phyloP scores from a whole-genome alignment of 768 basidiomycete genomes.

The Nidularia sp. region DNA sequence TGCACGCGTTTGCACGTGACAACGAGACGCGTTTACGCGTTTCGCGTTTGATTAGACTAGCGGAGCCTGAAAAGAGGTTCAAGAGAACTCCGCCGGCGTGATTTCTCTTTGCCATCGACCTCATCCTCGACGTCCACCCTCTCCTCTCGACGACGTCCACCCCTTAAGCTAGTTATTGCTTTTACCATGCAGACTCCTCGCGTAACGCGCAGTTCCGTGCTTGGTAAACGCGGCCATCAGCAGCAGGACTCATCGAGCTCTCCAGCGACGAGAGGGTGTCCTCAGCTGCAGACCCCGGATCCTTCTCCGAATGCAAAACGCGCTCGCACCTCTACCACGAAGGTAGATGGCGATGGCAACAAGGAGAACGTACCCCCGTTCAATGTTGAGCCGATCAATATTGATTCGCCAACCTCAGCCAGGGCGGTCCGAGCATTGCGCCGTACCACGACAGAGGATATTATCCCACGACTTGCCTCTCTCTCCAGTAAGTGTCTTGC shows the following conservation, averaged over 20 bases:
- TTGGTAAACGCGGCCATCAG: slow-evolving; percentile 47
- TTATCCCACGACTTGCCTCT: slow-evolving; percentile 37
- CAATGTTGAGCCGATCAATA: slow-evolving; percentile 27
- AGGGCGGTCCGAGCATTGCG: slow-evolving; percentile 36
- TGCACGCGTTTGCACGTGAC: background rate
- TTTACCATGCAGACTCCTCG: slow-evolving; percentile 36
- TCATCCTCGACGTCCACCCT: background rate
- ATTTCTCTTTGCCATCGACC: background rate
- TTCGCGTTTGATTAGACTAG: background rate
- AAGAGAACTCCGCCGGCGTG: background rate
- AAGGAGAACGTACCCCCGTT: slow-evolving; percentile 80
- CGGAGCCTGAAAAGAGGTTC: background rate
- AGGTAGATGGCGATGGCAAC: slow-evolving; percentile 55
- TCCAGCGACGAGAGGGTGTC: slow-evolving; percentile 22
- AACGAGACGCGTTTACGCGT: background rate
- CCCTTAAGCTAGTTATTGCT: background rate
- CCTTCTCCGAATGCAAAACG: slow-evolving; percentile 66
- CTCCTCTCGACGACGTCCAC: background rate
- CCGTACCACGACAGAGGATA: slow-evolving; percentile 29
- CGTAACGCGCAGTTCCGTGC: slow-evolving; percentile 41
- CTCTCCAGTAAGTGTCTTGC: slow-evolving; percentile 30
- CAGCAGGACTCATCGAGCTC: slow-evolving; percentile 23
- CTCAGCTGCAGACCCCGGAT: slow-evolving; percentile 56
- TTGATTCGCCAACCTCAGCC: slow-evolving; percentile 24
- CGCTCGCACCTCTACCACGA: slow-evolving; percentile 38